Percentiles rank a stretch among this genome's conserved stretches.
Conservation (phyloP, 371 early-diverging fungal species). For the Apophysomyces ossiformis region DNA sequence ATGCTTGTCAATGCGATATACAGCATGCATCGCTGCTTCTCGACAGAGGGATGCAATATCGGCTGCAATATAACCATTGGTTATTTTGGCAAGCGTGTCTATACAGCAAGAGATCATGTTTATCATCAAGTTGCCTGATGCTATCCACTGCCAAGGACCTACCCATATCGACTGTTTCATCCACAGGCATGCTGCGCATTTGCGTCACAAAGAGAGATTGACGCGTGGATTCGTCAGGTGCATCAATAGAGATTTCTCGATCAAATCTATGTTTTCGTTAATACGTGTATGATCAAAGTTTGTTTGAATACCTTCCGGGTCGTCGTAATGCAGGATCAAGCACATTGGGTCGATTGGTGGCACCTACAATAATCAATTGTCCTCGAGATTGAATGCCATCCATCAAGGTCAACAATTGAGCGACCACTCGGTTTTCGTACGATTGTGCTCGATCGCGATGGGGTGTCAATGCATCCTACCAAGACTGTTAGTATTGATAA, state of each 20-base stretch:
- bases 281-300: not conserved
- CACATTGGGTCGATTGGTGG: slow-evolving; percentile 98
- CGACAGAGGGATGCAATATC: slow-evolving; percentile 92
- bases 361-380: slow-evolving; percentile 88
- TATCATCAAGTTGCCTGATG: too few relatives aligned
- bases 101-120: too few relatives aligned
- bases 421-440: slow-evolving; percentile 92
- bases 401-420: slow-evolving; percentile 97
- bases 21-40: slow-evolving; percentile 80
- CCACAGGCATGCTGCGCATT: slow-evolving; percentile 61
- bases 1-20: slow-evolving; percentile 46
- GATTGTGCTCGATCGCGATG: slow-evolving; percentile 77
- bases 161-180: slow-evolving; percentile 50
- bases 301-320: slow-evolving; percentile 94
- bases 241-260: slow-evolving; percentile 88
- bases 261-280: slow-evolving; percentile 73
- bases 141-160: too few relatives aligned
- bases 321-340: slow-evolving; percentile 97
- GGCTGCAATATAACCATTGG: slow-evolving; percentile 98
- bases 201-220: slow-evolving; percentile 63
- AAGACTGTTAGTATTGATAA: not conserved
- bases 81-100: slow-evolving; percentile 75
- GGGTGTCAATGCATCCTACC: slow-evolving; percentile 92
- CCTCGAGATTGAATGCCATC: slow-evolving; percentile 85
- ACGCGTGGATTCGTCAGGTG: slow-evolving; percentile 72